Percentiles rank a stretch among this genome's conserved stretches.
These are phyloP conservation scores for Ogataea pignaliae DNA, from an alignment of 805 yeast genomes.

Conservation along the genomic window DNA sequence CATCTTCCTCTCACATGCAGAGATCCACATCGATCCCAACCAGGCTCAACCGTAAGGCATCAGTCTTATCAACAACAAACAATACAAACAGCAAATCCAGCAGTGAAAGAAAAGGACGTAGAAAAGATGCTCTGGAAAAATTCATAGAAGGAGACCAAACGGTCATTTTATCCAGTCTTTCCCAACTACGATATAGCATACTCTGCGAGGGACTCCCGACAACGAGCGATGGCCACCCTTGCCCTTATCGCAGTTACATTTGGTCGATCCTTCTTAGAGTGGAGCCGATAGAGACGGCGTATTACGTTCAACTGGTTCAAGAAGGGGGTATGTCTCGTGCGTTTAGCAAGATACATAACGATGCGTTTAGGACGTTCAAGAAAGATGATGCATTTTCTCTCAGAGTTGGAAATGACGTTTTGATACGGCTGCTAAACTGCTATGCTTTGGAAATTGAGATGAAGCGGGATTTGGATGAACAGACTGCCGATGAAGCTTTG, in stretches of 20 bases:
- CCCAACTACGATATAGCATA: slow-evolving; percentile 49
- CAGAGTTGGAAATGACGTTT: slow-evolving; percentile 63
- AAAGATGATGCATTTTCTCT: slow-evolving; percentile 62
- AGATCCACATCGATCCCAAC: slow-evolving; percentile 3
- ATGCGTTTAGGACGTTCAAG: slow-evolving; percentile 79
- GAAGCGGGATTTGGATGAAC: no score
- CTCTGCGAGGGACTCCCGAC: slow-evolving; percentile 41
- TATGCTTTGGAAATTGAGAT: slow-evolving; percentile 47
- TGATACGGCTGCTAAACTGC: slow-evolving; percentile 68
- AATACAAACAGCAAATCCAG: neutral
- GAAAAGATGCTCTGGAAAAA: slow-evolving; percentile 51
- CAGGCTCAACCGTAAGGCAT: slow-evolving; percentile 14
- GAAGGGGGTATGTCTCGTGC: slow-evolving; percentile 54
- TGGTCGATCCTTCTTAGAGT: slow-evolving; percentile 77
- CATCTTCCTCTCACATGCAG: neutral
- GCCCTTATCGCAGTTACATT: slow-evolving; percentile 68
- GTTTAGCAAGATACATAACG: slow-evolving; percentile 72
- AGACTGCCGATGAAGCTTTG: no score
- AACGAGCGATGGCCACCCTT: slow-evolving; percentile 33
- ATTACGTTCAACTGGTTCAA: slow-evolving; percentile 47
- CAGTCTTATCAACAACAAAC: slow-evolving; percentile 4
- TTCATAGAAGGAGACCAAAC: slow-evolving; percentile 41
- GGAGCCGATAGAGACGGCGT: slow-evolving; percentile 50
- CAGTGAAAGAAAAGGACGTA: slow-evolving; percentile 33
- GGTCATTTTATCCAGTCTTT: slow-evolving; percentile 43